These are phyloP conservation scores for Echites panduratus DNA, from an alignment of 257 asterid species.

Conservation along the genomic window DNA sequence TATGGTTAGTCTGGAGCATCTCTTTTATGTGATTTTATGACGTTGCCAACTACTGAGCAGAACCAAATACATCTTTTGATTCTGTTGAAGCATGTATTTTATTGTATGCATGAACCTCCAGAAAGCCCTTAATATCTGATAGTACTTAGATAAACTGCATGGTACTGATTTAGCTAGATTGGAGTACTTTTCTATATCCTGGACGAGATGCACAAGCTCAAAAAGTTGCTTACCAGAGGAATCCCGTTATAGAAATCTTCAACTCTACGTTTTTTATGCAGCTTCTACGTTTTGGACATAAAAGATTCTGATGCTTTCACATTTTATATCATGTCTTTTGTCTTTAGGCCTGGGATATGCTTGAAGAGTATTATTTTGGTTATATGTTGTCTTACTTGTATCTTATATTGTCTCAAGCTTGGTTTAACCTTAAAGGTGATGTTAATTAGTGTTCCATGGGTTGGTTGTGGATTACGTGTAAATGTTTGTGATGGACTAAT, in stretches of 20 bases:
- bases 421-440: neutral
- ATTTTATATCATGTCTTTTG: neutral
- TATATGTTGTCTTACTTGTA: neutral
- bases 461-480: neutral
- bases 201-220: neutral
- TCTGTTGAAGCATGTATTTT: neutral
- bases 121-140: neutral
- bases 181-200: neutral
- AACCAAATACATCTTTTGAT: neutral
- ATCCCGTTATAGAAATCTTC: neutral
- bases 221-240: neutral
- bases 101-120: neutral
- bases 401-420: neutral
- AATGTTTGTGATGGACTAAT: neutral
- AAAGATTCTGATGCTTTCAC: too few relatives aligned
- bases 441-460: neutral
- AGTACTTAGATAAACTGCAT: neutral
- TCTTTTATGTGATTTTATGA: constrained; percentile 7
- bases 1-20: constrained; percentile 46
- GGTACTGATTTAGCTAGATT: neutral
- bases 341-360: neutral
- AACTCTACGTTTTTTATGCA: neutral
- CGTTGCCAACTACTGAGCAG: neutral
- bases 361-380: too few relatives aligned
- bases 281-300: too few relatives aligned